These are phyloP conservation scores for Petunia hybrid DNA, from an alignment of 305 asterid species.

Conservation along the genomic window DNA sequence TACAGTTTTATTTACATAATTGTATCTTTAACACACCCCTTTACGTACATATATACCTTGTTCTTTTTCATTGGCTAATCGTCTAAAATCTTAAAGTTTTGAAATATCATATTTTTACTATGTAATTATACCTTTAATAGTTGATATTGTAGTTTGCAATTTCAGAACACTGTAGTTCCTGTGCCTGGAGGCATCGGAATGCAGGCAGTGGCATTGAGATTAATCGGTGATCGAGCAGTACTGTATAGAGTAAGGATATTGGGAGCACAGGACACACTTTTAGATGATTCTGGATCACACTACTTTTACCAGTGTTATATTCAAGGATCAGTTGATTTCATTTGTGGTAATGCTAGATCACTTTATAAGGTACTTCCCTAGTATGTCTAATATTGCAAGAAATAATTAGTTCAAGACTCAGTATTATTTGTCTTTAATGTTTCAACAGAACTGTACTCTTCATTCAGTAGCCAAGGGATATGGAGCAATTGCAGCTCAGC, in stretches of 20 bases:
- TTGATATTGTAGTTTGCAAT: not conserved
- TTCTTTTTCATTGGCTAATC: too few species aligned
- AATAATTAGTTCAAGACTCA: not conserved
- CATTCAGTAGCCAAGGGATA: conserved; percentile 53
- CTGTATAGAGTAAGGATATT: conserved; percentile 66
- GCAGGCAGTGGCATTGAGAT: conserved; percentile 81
- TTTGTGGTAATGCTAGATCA: conserved; percentile 77
- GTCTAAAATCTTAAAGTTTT: too few species aligned
- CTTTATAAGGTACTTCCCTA: conserved; percentile 57
- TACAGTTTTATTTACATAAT: too few species aligned
- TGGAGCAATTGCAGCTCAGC: conserved; percentile 77
- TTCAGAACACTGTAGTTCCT: conserved; percentile 56
- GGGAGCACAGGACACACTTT: conserved; percentile 82
- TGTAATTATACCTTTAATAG: too few species aligned
- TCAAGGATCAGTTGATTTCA: conserved; percentile 82
- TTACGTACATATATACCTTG: too few species aligned
- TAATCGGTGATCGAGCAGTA: conserved; percentile 67
- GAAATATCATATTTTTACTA: too few species aligned
- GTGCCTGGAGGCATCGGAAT: conserved; percentile 50
- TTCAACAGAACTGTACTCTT: conserved; percentile 57
- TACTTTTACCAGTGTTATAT: conserved; percentile 67
- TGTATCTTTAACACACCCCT: too few species aligned
- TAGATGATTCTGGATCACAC: conserved; percentile 73
- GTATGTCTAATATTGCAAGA: not conserved
- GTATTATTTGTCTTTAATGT: not conserved